Conservation (phyloP, 2,329 filamentous ascomycete species). For the Colletotrichum nymphaeae region DNA sequence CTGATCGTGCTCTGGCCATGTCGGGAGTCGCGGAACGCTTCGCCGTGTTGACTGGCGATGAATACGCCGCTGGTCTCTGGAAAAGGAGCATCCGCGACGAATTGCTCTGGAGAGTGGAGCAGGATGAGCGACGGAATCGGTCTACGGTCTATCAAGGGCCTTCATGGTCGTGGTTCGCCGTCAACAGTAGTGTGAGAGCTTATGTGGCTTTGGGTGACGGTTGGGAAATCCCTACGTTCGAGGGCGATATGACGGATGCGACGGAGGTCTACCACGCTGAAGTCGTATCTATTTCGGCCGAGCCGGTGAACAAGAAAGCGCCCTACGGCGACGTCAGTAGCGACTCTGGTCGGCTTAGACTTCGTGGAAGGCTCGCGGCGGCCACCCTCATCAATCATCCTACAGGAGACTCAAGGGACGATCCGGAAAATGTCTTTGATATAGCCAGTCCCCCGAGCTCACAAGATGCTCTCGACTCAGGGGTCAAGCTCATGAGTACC, state of each 20-base stretch:
- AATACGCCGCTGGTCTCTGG: neutral
- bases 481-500: neutral
- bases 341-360: neutral
- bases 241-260: neutral
- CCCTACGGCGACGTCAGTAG: neutral
- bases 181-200: neutral
- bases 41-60: neutral
- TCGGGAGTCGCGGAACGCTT: neutral
- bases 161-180: neutral
- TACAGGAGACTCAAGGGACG: neutral
- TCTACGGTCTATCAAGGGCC: neutral
- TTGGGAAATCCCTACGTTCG: neutral
- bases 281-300: neutral
- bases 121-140: neutral
- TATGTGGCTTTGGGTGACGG: neutral
- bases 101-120: neutral
- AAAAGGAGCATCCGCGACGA: neutral
- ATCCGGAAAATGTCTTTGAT: neutral
- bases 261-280: neutral
- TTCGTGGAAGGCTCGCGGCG: neutral
- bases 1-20: neutral
- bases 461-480: neutral
- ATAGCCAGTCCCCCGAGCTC: neutral
- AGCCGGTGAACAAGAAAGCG: neutral
- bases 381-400: neutral